Conservation (phyloP, 768 basidiomycete genomes). For the Tylopilus intermedius region DNA sequence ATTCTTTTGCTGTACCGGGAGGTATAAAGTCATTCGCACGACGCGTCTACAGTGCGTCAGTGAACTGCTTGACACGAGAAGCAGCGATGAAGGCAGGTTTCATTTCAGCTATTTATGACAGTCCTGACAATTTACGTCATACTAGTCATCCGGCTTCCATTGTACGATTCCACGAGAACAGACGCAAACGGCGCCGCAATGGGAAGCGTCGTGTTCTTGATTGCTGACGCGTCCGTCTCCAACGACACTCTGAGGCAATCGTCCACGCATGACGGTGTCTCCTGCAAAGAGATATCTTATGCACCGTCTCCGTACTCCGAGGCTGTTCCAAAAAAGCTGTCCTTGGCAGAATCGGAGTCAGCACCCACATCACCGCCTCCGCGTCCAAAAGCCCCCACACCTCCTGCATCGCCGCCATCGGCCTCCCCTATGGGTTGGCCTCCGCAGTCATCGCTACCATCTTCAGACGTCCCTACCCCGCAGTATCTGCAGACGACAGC, state of each 20-base stretch:
- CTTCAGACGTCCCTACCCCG: slow-evolving; percentile 20
- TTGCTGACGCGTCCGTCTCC: slow-evolving; percentile 15
- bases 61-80: slow-evolving; percentile 26
- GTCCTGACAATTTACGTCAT: slow-evolving; percentile 28
- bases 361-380: slow-evolving; percentile 18
- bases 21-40: slow-evolving; percentile 26
- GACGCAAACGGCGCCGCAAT: slow-evolving; percentile 23
- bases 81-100: slow-evolving; percentile 25
- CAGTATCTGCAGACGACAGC: slow-evolving; percentile 20
- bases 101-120: slow-evolving; percentile 29
- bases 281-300: slow-evolving; percentile 11
- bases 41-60: slow-evolving; percentile 24
- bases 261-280: slow-evolving; percentile 20
- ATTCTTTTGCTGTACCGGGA: slow-evolving; percentile 26
- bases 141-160: slow-evolving; percentile 29
- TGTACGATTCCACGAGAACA: slow-evolving; percentile 29
- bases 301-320: slow-evolving; percentile 15
- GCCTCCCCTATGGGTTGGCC: slow-evolving; percentile 10
- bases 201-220: slow-evolving; percentile 27
- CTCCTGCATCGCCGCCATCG: slow-evolving; percentile 14
- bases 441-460: slow-evolving; percentile 14
- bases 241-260: slow-evolving; percentile 11
- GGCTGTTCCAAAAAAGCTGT: slow-evolving; percentile 21
- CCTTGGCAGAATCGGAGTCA: slow-evolving; percentile 14
- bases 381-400: slow-evolving; percentile 17